Conservation (phyloP, 2,329 filamentous ascomycete species). For the Hypoxylon sp. region DNA sequence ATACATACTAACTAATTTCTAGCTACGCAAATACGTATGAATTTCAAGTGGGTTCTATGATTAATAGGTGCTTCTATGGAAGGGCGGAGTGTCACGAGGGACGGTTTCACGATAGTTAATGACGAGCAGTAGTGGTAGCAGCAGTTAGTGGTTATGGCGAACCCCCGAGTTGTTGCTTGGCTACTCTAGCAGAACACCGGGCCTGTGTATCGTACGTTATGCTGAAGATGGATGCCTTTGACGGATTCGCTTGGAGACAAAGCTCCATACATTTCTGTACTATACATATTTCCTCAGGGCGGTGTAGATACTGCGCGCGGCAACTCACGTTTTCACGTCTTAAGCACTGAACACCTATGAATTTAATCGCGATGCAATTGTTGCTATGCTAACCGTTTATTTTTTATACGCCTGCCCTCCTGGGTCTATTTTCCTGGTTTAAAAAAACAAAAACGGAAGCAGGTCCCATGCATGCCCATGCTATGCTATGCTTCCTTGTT, state of each 20-base stretch:
- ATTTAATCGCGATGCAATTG: constrained; percentile 18
- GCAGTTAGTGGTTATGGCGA: constrained; percentile 1
- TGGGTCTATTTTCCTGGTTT: constrained; percentile 5
- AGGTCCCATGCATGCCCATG: not conserved
- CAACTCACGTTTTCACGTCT: constrained; percentile 15
- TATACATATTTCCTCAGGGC: constrained; percentile 16
- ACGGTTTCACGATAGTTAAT: constrained; percentile 39
- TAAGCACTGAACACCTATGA: constrained; percentile 3
- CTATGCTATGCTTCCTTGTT: constrained; percentile 27
- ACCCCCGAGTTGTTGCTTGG: not conserved
- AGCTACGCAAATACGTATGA: constrained; percentile 54
- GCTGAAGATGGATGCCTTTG: constrained; percentile 32
- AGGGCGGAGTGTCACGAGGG: constrained; percentile 29
- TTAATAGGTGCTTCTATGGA: constrained; percentile 8
- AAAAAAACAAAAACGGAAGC: not conserved
- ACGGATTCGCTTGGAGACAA: constrained; percentile 23
- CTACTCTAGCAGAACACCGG: not conserved
- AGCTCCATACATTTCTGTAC: constrained; percentile 27
- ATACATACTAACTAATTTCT: constrained; percentile 40
- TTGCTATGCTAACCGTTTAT: constrained; percentile 21
- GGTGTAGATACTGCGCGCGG: constrained; percentile 29
- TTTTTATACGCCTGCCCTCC: constrained; percentile 34
- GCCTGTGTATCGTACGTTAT: not conserved
- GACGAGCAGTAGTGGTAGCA: not conserved
- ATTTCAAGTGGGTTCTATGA: constrained; percentile 5